Evolutionary conservation across 139 green algal species (phyloP), one percentile per base, ranked within the genome.

Genomic region (Chlorella sp.): DNA sequence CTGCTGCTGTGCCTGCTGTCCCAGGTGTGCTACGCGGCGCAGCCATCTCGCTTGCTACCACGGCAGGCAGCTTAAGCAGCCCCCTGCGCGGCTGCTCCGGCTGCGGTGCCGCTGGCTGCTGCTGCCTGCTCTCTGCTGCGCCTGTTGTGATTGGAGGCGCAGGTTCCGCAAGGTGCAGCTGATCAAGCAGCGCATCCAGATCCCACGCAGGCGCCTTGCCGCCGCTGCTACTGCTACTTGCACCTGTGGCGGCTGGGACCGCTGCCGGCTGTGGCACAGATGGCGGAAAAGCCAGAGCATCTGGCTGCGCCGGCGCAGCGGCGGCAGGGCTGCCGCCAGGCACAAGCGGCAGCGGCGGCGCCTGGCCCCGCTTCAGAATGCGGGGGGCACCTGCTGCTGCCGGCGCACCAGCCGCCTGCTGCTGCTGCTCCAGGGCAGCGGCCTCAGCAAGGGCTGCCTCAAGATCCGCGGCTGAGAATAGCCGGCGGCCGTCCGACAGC

Each of bases 391-490:
- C 43, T 60, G 38, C 43, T 48, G 62, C 22, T 41, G 54, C 43
- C 17, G 24, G 41, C 43, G 41, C 8, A 60, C 69, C 68, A n/a
- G n/a, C 20, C 19, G 80, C 8, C 26, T 67, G 38, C 72, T 67
- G 51, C 83, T 51, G 43, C 75, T 43, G 74, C 51, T 60, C 51
- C 2, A 60, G 51, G 51, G 51, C 51, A 11, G 51, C 51, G 22
- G 51, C 51, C 51, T 24, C 51, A 16, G 51, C 46, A 69, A 84
- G 74, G 26, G 48, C 32, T 17, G 83, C 44, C 30, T 76, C 41
- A 9, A 88, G 84, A 28, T 88, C 84, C 22, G 41, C 62, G 11
- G 34, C 41, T 7, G 84, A 85, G 36, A 85, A 88, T 3, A 84
- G 76, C 5, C 81, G 46, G 26, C n/a, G 40, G 13, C 84, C 70